These are phyloP conservation scores for Coniochaeta hoffmannii DNA, from an alignment of 2,329 filamentous ascomycete genomes.

Conservation along the genomic window DNA sequence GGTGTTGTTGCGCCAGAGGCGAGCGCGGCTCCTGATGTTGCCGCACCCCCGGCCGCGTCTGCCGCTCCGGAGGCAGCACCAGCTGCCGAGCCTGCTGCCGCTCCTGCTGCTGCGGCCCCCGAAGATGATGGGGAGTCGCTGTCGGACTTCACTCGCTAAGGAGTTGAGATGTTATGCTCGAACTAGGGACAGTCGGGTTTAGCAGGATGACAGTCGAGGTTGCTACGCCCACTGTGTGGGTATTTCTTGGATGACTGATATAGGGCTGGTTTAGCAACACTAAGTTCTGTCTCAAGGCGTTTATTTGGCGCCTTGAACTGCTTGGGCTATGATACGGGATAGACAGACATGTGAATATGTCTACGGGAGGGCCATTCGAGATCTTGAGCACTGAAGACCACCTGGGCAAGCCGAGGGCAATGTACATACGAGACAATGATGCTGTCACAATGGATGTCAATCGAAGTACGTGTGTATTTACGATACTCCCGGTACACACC, in stretches of 20 bases:
- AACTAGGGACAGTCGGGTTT: background rate
- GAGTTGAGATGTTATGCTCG: background rate
- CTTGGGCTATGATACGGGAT: background rate
- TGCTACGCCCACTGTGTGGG: background rate
- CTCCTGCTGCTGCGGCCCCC: conserved; percentile 7
- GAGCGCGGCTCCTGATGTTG: background rate
- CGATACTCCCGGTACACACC: too few species aligned
- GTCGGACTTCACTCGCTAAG: conserved; percentile 18
- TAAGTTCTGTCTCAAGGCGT: background rate
- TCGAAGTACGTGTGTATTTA: too few species aligned
- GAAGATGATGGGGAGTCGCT: conserved; percentile 8
- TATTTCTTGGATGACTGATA: background rate
- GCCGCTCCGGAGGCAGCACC: background rate
- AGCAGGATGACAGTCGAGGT: background rate
- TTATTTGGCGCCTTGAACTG: background rate
- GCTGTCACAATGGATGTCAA: background rate
- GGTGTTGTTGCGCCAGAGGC: background rate
- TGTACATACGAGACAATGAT: background rate
- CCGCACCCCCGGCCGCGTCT: background rate
- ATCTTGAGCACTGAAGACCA: background rate
- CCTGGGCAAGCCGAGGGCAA: too few species aligned
- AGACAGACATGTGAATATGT: background rate
- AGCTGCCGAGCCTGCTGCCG: conserved; percentile 5
- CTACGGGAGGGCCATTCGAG: background rate
- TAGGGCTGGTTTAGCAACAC: background rate